Base-by-base conservation (phyloP, 2,329 filamentous ascomycete species). In the Pseudophaeomoniella oleicola region DNA sequence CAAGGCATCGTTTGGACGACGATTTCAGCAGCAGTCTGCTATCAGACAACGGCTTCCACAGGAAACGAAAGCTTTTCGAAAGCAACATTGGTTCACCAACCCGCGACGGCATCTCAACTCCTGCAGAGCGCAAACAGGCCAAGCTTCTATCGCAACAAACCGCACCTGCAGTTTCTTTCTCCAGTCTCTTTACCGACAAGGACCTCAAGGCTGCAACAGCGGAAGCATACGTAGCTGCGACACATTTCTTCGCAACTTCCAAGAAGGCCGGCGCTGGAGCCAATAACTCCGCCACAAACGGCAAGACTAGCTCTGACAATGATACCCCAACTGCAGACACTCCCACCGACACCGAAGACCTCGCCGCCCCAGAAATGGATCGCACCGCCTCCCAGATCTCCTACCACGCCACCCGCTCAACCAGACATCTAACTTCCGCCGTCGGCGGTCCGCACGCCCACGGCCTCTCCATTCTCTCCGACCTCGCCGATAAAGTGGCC, bases 171-270 rank as follows among this genome's bases (percentile, higher is more conserved):
- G 61, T 67, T 3, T 77, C 75, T 54, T 66, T 79, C 39, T 67
- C 77, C 38, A 66, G 68, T n/a, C 61, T 79, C 12, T 79, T 79
- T 50, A 78, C 72, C 3, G 74, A 79, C 42, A 78, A 78, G 57
- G 75, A 79, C 52, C 64, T 79, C 37, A 67, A 67, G 36, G 61
- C 72, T 51, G 70, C 73, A 38, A 73, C 72, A 41, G 75, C 75
- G 46, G 65, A 68, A 32, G 75, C 75, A 3, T 70, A 73, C 35
- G 61, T 70, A 18, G 73, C 72, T 4, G 69, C 75, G 1, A 64
- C 69, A 3, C 62, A 66, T 42, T 66, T 64, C 55, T 75, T 78
- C 52, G 64, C 71, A 38, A 70, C 71, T 38, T 69, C 69, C n/a
- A 48, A 50, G 18, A 57, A 48, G 51, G 47, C 48, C 19, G 48